phyloP scores from a whole-genome alignment of 1,284 basidiomycete genomes.

The Leccinum variabile region DNA sequence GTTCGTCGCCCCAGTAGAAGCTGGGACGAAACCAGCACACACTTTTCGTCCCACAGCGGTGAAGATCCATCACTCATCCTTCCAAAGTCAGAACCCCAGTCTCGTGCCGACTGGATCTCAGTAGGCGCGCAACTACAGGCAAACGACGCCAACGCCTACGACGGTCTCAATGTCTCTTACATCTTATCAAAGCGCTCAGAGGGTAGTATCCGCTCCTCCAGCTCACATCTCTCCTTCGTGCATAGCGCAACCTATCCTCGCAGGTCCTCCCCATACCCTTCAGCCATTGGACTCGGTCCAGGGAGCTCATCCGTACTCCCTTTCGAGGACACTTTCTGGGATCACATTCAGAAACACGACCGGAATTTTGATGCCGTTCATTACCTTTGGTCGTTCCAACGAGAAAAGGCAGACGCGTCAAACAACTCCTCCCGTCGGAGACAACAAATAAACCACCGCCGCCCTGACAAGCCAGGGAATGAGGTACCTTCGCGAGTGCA shows the following conservation, averaged over 20 bases:
- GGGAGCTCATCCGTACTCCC: conserved; percentile 52
- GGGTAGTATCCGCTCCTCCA: conserved; percentile 33
- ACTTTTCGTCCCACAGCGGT: conserved; percentile 24
- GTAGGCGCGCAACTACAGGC: conserved; percentile 29
- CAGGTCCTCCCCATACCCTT: conserved; percentile 18
- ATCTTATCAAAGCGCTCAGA: conserved; percentile 39
- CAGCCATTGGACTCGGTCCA: conserved; percentile 38
- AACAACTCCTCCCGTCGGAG: conserved; percentile 21
- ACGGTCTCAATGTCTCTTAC: conserved; percentile 46
- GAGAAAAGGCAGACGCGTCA: conserved; percentile 48
- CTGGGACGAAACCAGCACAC: conserved; percentile 45
- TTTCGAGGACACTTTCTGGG: conserved; percentile 60
- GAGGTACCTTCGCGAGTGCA: conserved; percentile 52
- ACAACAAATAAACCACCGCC: conserved; percentile 14
- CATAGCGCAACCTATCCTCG: conserved; percentile 19
- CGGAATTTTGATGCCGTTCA: conserved; percentile 46
- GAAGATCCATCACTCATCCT: conserved; percentile 38
- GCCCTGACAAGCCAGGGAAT: conserved; percentile 28
- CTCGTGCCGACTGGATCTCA: conserved; percentile 46
- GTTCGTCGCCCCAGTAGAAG: conserved; percentile 55
- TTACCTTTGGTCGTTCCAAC: conserved; percentile 62
- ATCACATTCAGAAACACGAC: conserved; percentile 50
- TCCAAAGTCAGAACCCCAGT: conserved; percentile 43
- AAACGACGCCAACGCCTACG: conserved; percentile 28
- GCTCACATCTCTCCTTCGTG: conserved; percentile 41